phyloP scores from a whole-genome alignment of 805 yeast genomes.

The Scheffersomyces amazonensis region DNA sequence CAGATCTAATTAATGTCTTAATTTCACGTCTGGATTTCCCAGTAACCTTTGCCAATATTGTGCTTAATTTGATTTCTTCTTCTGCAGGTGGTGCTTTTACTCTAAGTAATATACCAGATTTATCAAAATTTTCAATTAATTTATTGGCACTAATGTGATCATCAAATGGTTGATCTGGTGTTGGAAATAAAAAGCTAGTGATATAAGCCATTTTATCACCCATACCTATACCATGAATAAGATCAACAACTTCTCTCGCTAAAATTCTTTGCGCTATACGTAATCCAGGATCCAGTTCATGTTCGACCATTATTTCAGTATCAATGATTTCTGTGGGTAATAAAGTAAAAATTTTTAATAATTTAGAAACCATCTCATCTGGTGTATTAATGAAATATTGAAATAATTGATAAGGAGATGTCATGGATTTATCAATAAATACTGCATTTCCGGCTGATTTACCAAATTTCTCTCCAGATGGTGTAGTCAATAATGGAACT shows the following conservation, averaged over 20 bases:
- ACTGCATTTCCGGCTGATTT: constrained; percentile 97
- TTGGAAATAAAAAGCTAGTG: constrained; percentile 65
- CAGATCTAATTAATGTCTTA: constrained; percentile 58
- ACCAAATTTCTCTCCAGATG: constrained; percentile 91
- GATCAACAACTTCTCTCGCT: constrained; percentile 82
- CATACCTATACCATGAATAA: constrained; percentile 79
- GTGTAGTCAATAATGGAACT: constrained; percentile 83
- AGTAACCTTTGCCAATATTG: constrained; percentile 48
- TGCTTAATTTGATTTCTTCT: constrained; percentile 41
- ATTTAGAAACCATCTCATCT: constrained; percentile 69
- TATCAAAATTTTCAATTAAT: constrained; percentile 53
- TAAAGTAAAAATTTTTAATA: constrained; percentile 76
- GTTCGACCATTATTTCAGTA: constrained; percentile 45
- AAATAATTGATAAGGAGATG: constrained; percentile 77
- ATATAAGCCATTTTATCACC: constrained; percentile 67
- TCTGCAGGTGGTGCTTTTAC: constrained; percentile 31
- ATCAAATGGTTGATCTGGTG: constrained; percentile 47
- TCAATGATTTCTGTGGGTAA: constrained; percentile 64
- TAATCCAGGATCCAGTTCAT: constrained; percentile 54
- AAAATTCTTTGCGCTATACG: constrained; percentile 73
- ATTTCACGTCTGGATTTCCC: constrained; percentile 56
- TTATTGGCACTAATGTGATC: constrained; percentile 46
- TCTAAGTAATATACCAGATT: constrained; percentile 52
- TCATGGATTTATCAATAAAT: constrained; percentile 72
- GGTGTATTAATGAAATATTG: constrained; percentile 80